Conservation (phyloP, 495 filamentous ascomycete species). For the Aspergillus avenaceus region DNA sequence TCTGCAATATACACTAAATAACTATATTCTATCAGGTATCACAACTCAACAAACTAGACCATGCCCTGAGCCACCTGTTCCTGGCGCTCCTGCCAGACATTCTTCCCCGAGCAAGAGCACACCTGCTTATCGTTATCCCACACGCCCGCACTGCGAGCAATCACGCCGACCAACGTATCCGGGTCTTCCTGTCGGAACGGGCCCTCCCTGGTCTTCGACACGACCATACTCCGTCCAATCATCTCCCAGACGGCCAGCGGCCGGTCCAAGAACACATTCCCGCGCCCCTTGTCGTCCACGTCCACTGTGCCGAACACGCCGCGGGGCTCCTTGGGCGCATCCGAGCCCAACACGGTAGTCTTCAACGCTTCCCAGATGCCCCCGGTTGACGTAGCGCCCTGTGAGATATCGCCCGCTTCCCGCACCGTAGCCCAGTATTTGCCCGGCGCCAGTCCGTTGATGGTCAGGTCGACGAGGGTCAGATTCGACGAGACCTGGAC, state of each 20-base stretch:
- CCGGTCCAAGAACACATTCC: constrained; percentile 73
- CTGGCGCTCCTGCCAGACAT: constrained; percentile 92
- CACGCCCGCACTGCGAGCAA: constrained; percentile 89
- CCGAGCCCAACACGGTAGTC: constrained; percentile 44
- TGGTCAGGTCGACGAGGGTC: constrained; percentile 82
- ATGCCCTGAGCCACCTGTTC: constrained; percentile 87
- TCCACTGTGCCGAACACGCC: constrained; percentile 72
- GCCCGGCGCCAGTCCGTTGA: constrained; percentile 79
- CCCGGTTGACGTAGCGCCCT: constrained; percentile 75
- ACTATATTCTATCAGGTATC: not conserved
- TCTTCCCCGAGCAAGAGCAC: constrained; percentile 92
- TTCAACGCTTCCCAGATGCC: constrained; percentile 69
- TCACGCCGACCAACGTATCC: constrained; percentile 84
- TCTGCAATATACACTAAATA: no score
- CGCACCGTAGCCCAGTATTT: constrained; percentile 79
- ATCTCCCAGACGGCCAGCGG: constrained; percentile 90
- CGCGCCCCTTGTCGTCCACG: constrained; percentile 59
- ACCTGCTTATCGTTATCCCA: constrained; percentile 99
- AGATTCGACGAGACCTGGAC: constrained; percentile 70
- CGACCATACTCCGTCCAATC: constrained; percentile 85
- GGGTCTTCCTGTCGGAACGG: constrained; percentile 64
- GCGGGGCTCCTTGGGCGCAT: constrained; percentile 41
- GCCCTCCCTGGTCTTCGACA: constrained; percentile 51
- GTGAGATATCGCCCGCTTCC: constrained; percentile 83
- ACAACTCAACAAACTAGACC: constrained; percentile 40